phyloP scores from a whole-genome alignment of 23 red algal species.

The Gracilaria gracilis region DNA sequence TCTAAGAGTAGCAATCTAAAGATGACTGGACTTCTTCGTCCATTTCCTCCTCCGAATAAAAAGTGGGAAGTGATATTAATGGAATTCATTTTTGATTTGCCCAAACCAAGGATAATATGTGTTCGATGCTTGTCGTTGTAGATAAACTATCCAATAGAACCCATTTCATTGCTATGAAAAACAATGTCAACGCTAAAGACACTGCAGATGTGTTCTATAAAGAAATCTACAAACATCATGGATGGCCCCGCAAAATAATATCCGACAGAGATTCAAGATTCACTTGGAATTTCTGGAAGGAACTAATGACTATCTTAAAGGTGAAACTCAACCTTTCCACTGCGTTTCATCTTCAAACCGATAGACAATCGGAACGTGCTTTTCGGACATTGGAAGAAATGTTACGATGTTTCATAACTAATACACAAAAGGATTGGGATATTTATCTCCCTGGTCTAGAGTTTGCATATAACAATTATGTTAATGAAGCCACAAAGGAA shows the following conservation, averaged over 20 bases:
- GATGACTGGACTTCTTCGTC: not conserved
- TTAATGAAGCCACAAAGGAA: conserved; percentile 34
- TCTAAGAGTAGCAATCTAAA: conserved; percentile 39
- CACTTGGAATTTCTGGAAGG: conserved; percentile 24
- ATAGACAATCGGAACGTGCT: conserved; percentile 45
- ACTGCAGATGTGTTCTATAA: conserved; percentile 12
- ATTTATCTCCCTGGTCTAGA: conserved; percentile 34
- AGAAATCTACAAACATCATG: conserved; percentile 30
- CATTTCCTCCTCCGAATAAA: not conserved
- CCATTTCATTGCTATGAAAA: conserved; percentile 10
- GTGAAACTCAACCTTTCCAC: conserved; percentile 35
- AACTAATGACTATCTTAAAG: conserved; percentile 18
- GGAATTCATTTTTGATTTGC: conserved; percentile 38
- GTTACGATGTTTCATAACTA: conserved; percentile 22
- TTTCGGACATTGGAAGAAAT: conserved; percentile 42
- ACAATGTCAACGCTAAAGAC: conserved; percentile 33
- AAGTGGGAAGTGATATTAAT: conserved; percentile 57
- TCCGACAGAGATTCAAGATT: conserved; percentile 47
- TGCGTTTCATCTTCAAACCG: conserved; percentile 46
- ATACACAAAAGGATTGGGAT: conserved; percentile 42
- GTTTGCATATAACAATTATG: conserved; percentile 37
- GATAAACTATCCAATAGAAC: conserved; percentile 43
- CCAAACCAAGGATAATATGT: conserved; percentile 24
- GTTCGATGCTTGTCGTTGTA: conserved; percentile 24
- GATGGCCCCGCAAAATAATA: conserved; percentile 14